Base-by-base conservation (phyloP, 2,329 filamentous ascomycete species). In the Alternaria alternata region DNA sequence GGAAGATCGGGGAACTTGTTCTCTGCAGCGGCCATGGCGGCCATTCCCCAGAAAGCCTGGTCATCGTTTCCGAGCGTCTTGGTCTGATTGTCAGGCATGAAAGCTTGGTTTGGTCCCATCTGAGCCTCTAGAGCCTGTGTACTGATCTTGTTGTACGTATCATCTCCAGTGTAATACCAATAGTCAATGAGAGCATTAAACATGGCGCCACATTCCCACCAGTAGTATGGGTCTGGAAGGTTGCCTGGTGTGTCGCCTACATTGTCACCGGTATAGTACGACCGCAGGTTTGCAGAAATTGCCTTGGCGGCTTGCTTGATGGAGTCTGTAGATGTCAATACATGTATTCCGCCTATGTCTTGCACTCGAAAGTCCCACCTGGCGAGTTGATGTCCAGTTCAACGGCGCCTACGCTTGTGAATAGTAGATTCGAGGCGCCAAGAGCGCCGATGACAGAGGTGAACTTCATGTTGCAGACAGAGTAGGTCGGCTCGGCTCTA, bases 1-100 rank as follows among this genome's bases (percentile, higher is more conserved):
- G 74, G 75, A 7, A 81, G 79, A 54, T 79, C 75, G 1, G 80
- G 80, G 51, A 83, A 81, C 61, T 82, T 82, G 61, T 78, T 74
- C 70, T 88, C 86, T 1, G 85, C 86, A 9, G 86, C 86, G 9
- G 84, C 81, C 84, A 88, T 83, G 38, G 85, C 86, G 22, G 84
- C 82, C 71, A 87, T 84, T 4, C 80, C 86, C 86, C 86, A 88
- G 67, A 87, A 87, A 11, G 77, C 81, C 70, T 88, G 86, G 64
- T 87, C 86, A 53, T 87, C 85, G 65, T 87, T 87, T 61, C 85
- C 85, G 32, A 78, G 69, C 14, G 76, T 76, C 57, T 75, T 78
- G 7, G 88, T 90, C 77, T 91, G 88, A 70, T 91, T 91, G 1
- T 84, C 82, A 5, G 92, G 91, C 88, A 94, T 94, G 75, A 91